phyloP scores from a whole-genome alignment of 352 stramenopile species.

The Pythium brachiatum region DNA sequence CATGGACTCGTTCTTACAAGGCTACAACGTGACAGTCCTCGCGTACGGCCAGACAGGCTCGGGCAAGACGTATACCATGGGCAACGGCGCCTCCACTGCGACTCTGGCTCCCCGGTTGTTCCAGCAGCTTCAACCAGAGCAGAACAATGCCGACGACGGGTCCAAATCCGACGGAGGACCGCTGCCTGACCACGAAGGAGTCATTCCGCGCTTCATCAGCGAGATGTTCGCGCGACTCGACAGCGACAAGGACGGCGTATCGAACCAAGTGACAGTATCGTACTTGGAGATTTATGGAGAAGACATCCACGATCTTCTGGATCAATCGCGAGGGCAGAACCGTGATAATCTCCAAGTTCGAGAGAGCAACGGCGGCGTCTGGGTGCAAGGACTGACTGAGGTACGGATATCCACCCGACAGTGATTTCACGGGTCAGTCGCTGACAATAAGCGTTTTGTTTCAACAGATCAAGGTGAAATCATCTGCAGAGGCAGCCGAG shows the following conservation, averaged over 20 bases:
- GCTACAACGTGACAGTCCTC: conserved; percentile 89
- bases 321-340: conserved; percentile 29
- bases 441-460: not conserved
- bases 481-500: conserved; percentile 60
- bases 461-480: conserved; percentile 52
- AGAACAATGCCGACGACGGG: conserved; percentile 6
- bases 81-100: conserved; percentile 48
- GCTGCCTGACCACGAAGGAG: conserved; percentile 55
- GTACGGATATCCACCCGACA: conserved; percentile 17
- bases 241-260: conserved; percentile 29
- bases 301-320: conserved; percentile 95
- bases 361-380: conserved; percentile 69
- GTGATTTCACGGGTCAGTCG: not conserved
- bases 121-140: conserved; percentile 11
- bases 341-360: conserved; percentile 64
- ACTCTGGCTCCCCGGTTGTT: conserved; percentile 42
- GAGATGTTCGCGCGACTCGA: conserved; percentile 65
- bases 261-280: conserved; percentile 69
- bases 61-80: conserved; percentile 86
- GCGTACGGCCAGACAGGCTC: conserved; percentile 85
- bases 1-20: conserved; percentile 81
- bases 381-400: conserved; percentile 78
- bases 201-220: conserved; percentile 84
- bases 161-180: conserved; percentile 11
- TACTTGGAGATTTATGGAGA: conserved; percentile 98